phyloP scores from a whole-genome alignment of 345 rosid species.

The Pistacia integerrima region DNA sequence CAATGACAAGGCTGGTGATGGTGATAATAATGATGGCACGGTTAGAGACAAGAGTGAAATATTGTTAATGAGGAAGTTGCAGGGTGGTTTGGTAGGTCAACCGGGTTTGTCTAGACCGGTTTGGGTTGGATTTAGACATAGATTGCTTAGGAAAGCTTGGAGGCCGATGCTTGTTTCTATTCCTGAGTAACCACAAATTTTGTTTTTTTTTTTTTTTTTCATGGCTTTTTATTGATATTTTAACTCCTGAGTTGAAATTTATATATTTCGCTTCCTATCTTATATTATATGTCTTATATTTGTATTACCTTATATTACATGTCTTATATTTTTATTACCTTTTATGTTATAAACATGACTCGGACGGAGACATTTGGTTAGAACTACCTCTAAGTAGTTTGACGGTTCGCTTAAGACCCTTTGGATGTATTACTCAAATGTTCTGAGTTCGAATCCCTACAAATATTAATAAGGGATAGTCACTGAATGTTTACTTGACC shows the following conservation, averaged over 20 bases:
- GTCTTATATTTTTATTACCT: too few relatives aligned
- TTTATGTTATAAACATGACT: too few relatives aligned
- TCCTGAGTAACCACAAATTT: conserved; percentile 40
- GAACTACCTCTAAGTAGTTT: too few relatives aligned
- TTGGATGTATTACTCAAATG: too few relatives aligned
- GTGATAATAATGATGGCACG: neutral
- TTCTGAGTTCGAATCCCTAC: too few relatives aligned
- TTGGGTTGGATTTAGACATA: conserved; percentile 68
- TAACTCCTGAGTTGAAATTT: conserved; percentile 6
- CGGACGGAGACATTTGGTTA: too few relatives aligned
- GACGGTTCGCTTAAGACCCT: too few relatives aligned
- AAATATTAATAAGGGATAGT: too few relatives aligned
- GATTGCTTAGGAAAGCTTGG: conserved; percentile 71
- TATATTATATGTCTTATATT: too few relatives aligned
- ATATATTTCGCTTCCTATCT: neutral
- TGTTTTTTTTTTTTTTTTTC: neutral
- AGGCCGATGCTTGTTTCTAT: conserved; percentile 71
- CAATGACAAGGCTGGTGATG: conserved; percentile 3
- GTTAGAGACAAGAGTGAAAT: conserved; percentile 25
- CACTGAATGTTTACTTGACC: too few relatives aligned
- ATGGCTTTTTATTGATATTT: neutral
- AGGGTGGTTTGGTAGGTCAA: conserved; percentile 29
- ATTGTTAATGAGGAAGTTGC: conserved; percentile 27
- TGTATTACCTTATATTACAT: too few relatives aligned
- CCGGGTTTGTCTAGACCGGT: conserved; percentile 46